Evolutionary conservation across 2,329 filamentous ascomycete genomes (phyloP), one percentile per base, ranked within the genome.

Genomic region (Lecanicillium sp.): DNA sequence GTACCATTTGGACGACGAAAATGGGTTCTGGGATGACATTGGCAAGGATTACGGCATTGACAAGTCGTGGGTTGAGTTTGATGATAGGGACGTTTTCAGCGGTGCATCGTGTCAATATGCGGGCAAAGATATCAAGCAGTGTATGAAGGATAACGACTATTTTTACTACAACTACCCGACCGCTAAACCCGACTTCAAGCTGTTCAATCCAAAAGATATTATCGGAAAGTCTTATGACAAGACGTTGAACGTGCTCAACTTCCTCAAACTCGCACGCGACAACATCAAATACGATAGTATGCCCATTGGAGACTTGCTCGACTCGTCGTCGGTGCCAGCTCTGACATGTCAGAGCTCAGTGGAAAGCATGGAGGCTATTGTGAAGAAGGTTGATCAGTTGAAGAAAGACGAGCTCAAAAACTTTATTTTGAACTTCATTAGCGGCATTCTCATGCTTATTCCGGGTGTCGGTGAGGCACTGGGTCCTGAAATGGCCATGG

Each of bases 401-500:
- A 49, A 54, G 32, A 49, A 55, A 36, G 36, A 43, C 11, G 39
- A 58, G 37, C 36, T 52, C 15, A 26, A 56, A 35, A 44, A 36
- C 27, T 52, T 62, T 35, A 61, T 63, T 48, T 37, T 56, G 30
- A 48, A 45, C 32, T 60, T 71, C 26, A 53, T 76, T 42, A 68
- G 71, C 50, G 71, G 72, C 45, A 26, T 71, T 36, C 63, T 78
- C 45, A 71, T 74, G 29, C 61, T 78, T 20, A 63, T 77, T 27
- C 75, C 75, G 17, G 70, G 76, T 51, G 52, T 75, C 14, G 74
- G 72, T 37, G 71, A 74, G 49, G 70, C 68, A 3, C 52, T 70
- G 20, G 52, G 51, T 4, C 52, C 37, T 6, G 17, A 10, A n/a
- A 6, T 35, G 14, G 17, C 32, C 14, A 15, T 15, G 6, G 32